Evolutionary conservation across 2,329 filamentous ascomycete genomes (phyloP), one percentile per base, ranked within the genome.

Genomic region (Aspergillus terreus): DNA sequence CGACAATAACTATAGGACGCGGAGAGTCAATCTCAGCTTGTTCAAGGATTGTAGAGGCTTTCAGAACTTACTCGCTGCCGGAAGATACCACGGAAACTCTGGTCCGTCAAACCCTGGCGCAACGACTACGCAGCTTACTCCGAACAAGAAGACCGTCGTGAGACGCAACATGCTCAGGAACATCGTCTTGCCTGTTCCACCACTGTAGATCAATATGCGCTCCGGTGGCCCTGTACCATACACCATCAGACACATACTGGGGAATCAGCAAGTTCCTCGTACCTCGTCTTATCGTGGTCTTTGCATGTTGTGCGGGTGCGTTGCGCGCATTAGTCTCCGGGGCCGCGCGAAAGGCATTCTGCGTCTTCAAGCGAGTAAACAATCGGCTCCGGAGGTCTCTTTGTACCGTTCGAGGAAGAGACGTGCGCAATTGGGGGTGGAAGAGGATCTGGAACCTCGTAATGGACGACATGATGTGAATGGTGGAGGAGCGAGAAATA

Each of bases 81-180:
- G 62, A 50, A 70, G 62, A 63, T 72, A 78, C 59, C 62, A 67
- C n/a, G 72, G 71, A 38, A 69, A 70, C 10, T 75, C 73, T n/a
- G 68, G 66, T 2, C 70, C 63, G 46, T 67, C 73, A 58, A 84
- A 85, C 17, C 76, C 72, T 0, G 87, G 87, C 0, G 81, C 82
- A 46, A 85, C 77, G 23, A 90, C 71, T 47, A 86, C 71, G 57
- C 77, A 78, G 61, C 88, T 88, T 59, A 87, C 82, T 19, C 78
- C 79, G 50, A 86, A 86, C 36, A 88, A 69, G 54, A 90, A 82
- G 38, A 94, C 78, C 3, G 86, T 85, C 1, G 84, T 84, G 50
- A 92, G 72, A 62, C 90, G 90, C 55, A 88, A 69, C 63, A 84
- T 81, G 45, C 86, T 87, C 43, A 92, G 72, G 58, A 87, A 85